phyloP scores from a whole-genome alignment of 2,329 filamentous ascomycete species.

The Claviceps purpurea region DNA sequence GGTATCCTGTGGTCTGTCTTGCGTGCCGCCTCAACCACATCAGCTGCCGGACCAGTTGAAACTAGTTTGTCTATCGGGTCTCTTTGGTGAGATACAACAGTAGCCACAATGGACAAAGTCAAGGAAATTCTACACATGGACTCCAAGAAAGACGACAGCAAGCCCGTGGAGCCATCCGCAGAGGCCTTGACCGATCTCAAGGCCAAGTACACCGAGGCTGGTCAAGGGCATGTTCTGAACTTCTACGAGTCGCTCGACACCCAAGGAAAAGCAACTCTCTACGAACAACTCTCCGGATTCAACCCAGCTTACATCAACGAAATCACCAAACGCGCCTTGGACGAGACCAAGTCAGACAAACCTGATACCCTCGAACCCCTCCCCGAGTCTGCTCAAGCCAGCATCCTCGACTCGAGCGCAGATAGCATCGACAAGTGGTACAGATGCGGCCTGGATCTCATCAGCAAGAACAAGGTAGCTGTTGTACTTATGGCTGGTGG shows the following conservation, averaged over 20 bases:
- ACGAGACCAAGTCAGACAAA: slow-evolving; percentile 54
- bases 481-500: slow-evolving; percentile 96
- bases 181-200: slow-evolving; percentile 59
- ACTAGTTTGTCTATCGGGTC: not conserved
- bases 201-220: slow-evolving; percentile 59
- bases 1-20: not conserved
- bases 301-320: slow-evolving; percentile 79
- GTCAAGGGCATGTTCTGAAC: slow-evolving; percentile 65
- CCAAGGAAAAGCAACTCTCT: slow-evolving; percentile 64
- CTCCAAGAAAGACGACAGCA: slow-evolving; percentile 15
- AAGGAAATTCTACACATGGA: slow-evolving; percentile 28
- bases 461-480: slow-evolving; percentile 60
- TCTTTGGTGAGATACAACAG: not conserved
- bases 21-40: not conserved
- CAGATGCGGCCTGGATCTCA: slow-evolving; percentile 64
- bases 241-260: slow-evolving; percentile 69
- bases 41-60: not conserved
- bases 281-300: slow-evolving; percentile 67
- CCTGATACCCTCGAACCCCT: slow-evolving; percentile 64
- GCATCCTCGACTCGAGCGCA: slow-evolving; percentile 75
- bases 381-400: slow-evolving; percentile 73
- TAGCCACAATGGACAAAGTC: slow-evolving; percentile 27
- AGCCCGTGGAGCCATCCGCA: slow-evolving; percentile 41
- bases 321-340: slow-evolving; percentile 68
- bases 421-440: slow-evolving; percentile 78